Evolutionary conservation across 495 filamentous ascomycete genomes (phyloP).

Genomic region (Daldinia childiae): DNA sequence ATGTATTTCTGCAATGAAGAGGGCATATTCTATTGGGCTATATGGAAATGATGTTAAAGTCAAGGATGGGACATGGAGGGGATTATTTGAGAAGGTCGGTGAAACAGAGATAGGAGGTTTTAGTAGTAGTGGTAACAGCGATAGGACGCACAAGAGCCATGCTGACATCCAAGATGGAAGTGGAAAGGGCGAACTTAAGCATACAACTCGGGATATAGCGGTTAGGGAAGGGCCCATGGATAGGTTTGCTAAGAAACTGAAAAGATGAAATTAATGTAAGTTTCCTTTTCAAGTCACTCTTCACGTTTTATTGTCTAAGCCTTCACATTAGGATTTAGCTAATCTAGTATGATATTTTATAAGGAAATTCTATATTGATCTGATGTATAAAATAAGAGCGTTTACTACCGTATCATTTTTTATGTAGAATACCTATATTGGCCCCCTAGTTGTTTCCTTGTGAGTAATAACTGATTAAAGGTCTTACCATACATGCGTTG

Average conservation of each 20-base stretch:
- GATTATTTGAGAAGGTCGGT: conserved; percentile 62
- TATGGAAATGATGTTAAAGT: conserved; percentile 68
- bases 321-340: too few relatives aligned
- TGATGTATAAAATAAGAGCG: too few relatives aligned
- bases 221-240: conserved; percentile 56
- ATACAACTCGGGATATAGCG: conserved; percentile 26
- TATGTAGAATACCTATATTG: too few relatives aligned
- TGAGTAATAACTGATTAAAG: not conserved
- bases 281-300: not conserved
- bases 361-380: too few relatives aligned
- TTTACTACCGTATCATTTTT: too few relatives aligned
- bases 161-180: conserved; percentile 31
- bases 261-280: conserved; percentile 17
- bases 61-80: conserved; percentile 68
- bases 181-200: conserved; percentile 43
- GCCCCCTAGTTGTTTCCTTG: too few relatives aligned
- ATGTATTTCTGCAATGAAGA: conserved; percentile 71
- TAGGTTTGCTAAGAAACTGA: conserved; percentile 52
- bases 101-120: conserved; percentile 57
- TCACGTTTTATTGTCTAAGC: not conserved
- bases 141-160: conserved; percentile 46
- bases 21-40: conserved; percentile 68
- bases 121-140: conserved; percentile 32
- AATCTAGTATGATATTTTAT: too few relatives aligned
- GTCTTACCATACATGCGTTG: not conserved